Evolutionary conservation across 139 green algal species (phyloP), one percentile per base, ranked within the genome.

Genomic region (Edaphochlamys debaryana): DNA sequence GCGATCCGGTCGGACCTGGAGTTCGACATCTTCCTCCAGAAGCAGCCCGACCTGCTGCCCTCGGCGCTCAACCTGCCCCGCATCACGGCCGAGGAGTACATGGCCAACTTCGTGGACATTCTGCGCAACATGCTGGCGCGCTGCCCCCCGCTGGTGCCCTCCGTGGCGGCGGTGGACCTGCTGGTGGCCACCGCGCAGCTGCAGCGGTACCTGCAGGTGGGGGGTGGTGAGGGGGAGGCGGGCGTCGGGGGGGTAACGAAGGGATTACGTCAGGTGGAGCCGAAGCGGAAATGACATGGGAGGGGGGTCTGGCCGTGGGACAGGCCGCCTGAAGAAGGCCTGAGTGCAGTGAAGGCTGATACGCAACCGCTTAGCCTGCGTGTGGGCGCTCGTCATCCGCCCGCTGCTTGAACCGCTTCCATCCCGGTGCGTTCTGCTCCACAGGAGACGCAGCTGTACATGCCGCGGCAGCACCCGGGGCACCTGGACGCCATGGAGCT

Each of bases 1-100:
- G 67, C 67, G 7, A 72, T 85, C 37, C 67, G 52, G 27, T 58
- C n/a, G 29, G 86, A 90, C 63, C 42, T 90, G 9, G 86, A 87
- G 77, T 90, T 80, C 78, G 86, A 90, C 78, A 78, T 82, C 54
- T 79, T 66, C 54, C 52, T 88, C 67, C 88, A 91, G 76, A 80
- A 85, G n/a, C 79, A 85, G 66, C 79, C 79, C 15, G 68, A 80
- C 62, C 73, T 88, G 42, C 69, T 92, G 40, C 88, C 88, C n/a
- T 67, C 36, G 41, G 52, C 71, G 25, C 70, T 89, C 45, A 83
- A 85, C 66, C 86, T 92, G n/a, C 79, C 89, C 15, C 78, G 69
- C 69, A 85, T 87, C 66, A 92, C 84, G 23, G 86, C 80, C 1
- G 79, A 87, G 34, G 89, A 92, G 70, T 89, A 90, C 80, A 90